phyloP scores from a whole-genome alignment of 495 filamentous ascomycete genomes.

The Terfezia boudieri region DNA sequence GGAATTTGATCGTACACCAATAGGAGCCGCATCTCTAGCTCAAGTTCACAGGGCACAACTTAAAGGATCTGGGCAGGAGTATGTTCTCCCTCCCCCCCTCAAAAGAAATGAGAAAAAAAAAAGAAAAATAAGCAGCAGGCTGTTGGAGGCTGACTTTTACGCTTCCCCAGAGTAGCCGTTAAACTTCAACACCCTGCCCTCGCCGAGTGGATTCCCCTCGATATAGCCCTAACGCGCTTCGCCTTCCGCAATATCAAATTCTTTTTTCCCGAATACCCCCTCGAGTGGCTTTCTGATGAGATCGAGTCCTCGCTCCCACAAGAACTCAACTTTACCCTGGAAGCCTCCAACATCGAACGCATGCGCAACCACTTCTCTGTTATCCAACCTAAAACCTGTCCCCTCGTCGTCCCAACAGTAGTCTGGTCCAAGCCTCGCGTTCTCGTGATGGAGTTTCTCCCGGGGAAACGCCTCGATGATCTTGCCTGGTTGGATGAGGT shows the following conservation, averaged over 20 bases:
- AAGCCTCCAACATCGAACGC: slow-evolving; percentile 65
- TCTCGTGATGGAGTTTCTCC: slow-evolving; percentile 83
- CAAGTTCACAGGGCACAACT: slow-evolving; percentile 86
- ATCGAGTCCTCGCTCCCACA: slow-evolving; percentile 77
- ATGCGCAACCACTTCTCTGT: slow-evolving; percentile 53
- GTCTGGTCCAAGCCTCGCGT: slow-evolving; percentile 78
- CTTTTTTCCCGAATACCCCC: slow-evolving; percentile 93
- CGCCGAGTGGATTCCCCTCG: slow-evolving; percentile 77
- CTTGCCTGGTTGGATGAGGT: slow-evolving; percentile 65
- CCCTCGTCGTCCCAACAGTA: slow-evolving; percentile 74
- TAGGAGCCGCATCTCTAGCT: slow-evolving; percentile 82
- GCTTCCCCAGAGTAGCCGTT: slow-evolving; percentile 46
- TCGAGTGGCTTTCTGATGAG: slow-evolving; percentile 86
- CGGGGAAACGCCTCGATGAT: slow-evolving; percentile 75
- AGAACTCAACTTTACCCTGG: slow-evolving; percentile 73
- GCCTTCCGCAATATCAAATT: slow-evolving; percentile 74
- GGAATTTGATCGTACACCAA: slow-evolving; percentile 54
- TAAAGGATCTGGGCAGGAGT: slow-evolving; percentile 54
- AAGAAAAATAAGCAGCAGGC: too few relatives aligned
- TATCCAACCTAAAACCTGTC: slow-evolving; percentile 33
- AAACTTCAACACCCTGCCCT: slow-evolving; percentile 89
- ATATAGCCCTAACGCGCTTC: slow-evolving; percentile 65
- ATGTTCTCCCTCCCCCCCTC: not conserved
- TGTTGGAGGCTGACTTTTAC: too few relatives aligned
- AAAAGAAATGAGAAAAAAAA: too few relatives aligned